Evolutionary conservation across 73 alveolate genomes (phyloP).

Genomic region (Paramecium sonneborni): DNA sequence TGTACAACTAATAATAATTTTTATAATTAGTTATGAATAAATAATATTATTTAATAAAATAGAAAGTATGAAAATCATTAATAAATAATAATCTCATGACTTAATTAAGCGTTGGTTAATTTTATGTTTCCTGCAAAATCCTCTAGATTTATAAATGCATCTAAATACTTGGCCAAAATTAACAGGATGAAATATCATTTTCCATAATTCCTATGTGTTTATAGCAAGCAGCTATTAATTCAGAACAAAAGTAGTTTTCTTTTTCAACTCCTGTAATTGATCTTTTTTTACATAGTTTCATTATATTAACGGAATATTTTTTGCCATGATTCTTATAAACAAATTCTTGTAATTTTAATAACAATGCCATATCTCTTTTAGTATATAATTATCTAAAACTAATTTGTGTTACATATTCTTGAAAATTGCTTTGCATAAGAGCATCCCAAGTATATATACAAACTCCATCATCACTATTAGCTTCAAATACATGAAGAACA

Average conservation of each 20-base stretch:
- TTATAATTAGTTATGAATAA: background rate
- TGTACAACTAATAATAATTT: too few relatives aligned
- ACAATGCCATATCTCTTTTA: slow-evolving; percentile 31
- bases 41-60: background rate
- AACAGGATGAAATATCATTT: slow-evolving; percentile 44
- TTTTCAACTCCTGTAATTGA: slow-evolving; percentile 50
- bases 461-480: slow-evolving; percentile 65
- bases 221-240: slow-evolving; percentile 65
- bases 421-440: slow-evolving; percentile 15
- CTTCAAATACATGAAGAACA: slow-evolving; percentile 58
- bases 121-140: slow-evolving; percentile 11
- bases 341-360: slow-evolving; percentile 44
- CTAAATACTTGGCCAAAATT: slow-evolving; percentile 72
- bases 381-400: slow-evolving; percentile 45
- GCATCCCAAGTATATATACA: slow-evolving; percentile 63
- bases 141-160: background rate
- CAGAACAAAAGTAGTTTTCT: slow-evolving; percentile 62
- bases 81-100: slow-evolving; percentile 48
- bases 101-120: slow-evolving; percentile 28
- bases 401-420: background rate
- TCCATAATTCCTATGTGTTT: slow-evolving; percentile 61
- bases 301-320: background rate
- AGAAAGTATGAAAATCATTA: background rate
- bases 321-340: slow-evolving; percentile 58
- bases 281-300: slow-evolving; percentile 10